Evolutionary conservation across 345 rosid species (phyloP).

Genomic region (Gossypium ekmanianum): DNA sequence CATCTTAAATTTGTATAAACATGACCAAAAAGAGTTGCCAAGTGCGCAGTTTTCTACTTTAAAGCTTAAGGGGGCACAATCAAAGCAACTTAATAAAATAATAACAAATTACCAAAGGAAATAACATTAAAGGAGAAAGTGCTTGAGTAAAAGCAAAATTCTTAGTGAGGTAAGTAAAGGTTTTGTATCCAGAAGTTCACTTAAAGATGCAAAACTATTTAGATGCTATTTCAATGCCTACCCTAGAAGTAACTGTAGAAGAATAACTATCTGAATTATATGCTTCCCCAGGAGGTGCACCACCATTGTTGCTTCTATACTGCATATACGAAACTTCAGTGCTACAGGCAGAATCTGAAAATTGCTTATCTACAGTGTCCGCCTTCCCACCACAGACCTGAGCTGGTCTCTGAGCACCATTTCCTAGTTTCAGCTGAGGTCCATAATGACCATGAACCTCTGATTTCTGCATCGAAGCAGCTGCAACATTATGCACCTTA

Average conservation of each 20-base stretch:
- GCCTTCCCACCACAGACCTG: conserved; percentile 21
- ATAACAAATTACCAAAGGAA: neutral
- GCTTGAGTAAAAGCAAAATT: neutral
- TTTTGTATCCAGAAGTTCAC: conserved; percentile 5
- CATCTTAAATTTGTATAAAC: neutral
- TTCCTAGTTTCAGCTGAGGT: conserved; percentile 5
- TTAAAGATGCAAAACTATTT: conserved; percentile 30
- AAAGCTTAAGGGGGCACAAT: neutral
- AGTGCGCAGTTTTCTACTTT: neutral
- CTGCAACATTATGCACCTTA: conserved; percentile 24
- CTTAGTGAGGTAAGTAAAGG: neutral
- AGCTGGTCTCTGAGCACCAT: conserved; percentile 20
- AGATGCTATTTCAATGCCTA: conserved; percentile 22
- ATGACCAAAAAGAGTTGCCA: neutral
- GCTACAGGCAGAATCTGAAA: conserved; percentile 64
- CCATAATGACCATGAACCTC: neutral
- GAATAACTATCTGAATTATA: conserved; percentile 40
- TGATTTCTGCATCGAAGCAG: conserved; percentile 23
- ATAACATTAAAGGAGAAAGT: neutral
- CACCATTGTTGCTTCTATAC: conserved; percentile 32
- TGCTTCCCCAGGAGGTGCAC: conserved; percentile 31
- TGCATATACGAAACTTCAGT: conserved; percentile 54
- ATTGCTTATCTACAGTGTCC: conserved; percentile 33
- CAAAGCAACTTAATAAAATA: neutral
- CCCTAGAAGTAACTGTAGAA: conserved; percentile 33